phyloP scores from a whole-genome alignment of 192 early-diverging fungal species.

The Linnemannia hyalina region DNA sequence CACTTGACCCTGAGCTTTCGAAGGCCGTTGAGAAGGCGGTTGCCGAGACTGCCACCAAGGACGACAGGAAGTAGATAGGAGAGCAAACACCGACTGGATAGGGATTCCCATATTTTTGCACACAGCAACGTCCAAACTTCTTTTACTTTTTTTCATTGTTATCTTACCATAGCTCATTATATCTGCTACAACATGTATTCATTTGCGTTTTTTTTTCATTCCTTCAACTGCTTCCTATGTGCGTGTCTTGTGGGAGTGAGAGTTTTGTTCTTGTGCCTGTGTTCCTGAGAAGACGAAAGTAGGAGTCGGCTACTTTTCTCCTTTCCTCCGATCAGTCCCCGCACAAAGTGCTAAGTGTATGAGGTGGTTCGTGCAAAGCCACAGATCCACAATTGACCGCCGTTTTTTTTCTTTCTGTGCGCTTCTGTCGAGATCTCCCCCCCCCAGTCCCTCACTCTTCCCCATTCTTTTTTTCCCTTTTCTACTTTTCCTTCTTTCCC shows the following conservation, averaged over 20 bases:
- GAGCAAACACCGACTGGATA: background rate
- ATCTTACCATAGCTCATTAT: constrained; percentile 1
- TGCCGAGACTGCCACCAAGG: constrained; percentile 34
- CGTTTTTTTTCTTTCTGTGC: background rate
- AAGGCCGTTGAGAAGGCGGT: constrained; percentile 45
- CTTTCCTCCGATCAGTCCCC: background rate
- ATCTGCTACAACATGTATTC: constrained; percentile 2
- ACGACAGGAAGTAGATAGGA: constrained; percentile 21
- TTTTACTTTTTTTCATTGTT: constrained; percentile 4
- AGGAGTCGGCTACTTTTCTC: background rate
- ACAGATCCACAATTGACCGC: background rate
- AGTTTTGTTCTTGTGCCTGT: background rate
- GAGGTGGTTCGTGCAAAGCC: background rate
- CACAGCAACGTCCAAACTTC: background rate
- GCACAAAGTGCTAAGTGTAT: background rate
- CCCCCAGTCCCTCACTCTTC: background rate
- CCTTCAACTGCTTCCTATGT: background rate
- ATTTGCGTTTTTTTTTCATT: background rate
- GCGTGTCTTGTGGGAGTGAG: background rate
- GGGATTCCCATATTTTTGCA: background rate
- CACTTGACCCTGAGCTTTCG: constrained; percentile 34
- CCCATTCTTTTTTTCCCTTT: background rate
- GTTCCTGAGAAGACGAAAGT: background rate
- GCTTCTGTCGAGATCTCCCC: background rate
- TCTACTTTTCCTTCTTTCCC: background rate